phyloP scores from a whole-genome alignment of 495 filamentous ascomycete genomes.

The Podospora fimiseda region DNA sequence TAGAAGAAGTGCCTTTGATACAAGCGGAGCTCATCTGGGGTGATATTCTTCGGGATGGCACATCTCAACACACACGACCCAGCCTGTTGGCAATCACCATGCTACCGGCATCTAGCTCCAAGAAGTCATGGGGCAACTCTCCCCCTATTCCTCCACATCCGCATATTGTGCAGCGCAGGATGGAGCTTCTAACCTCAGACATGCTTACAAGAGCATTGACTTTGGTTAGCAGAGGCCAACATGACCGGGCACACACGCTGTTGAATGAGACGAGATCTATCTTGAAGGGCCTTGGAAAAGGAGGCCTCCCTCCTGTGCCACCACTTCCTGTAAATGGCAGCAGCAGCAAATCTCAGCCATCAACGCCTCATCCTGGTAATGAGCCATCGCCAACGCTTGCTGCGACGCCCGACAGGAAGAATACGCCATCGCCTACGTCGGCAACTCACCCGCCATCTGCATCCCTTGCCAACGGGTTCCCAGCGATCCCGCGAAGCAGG shows the following conservation, averaged over 20 bases:
- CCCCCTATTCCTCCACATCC: slow-evolving; percentile 95
- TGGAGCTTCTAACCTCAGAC: slow-evolving; percentile 96
- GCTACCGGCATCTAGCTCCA: slow-evolving; percentile 71
- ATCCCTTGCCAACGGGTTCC: slow-evolving; percentile 16
- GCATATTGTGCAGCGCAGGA: slow-evolving; percentile 89
- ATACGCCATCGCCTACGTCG: slow-evolving; percentile 44
- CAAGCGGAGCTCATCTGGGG: slow-evolving; percentile 93
- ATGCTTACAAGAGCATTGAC: slow-evolving; percentile 94
- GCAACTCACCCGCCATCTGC: slow-evolving; percentile 36
- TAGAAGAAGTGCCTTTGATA: slow-evolving; percentile 93
- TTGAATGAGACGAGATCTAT: slow-evolving; percentile 92
- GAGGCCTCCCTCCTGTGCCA: slow-evolving; percentile 81
- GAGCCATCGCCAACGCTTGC: slow-evolving; percentile 40
- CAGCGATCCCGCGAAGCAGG: slow-evolving; percentile 28
- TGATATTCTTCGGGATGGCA: slow-evolving; percentile 88
- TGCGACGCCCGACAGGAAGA: slow-evolving; percentile 43
- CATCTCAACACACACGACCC: slow-evolving; percentile 78
- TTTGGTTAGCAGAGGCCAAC: slow-evolving; percentile 82
- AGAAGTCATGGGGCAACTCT: slow-evolving; percentile 54
- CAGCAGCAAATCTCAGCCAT: slow-evolving; percentile 38
- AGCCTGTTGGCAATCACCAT: slow-evolving; percentile 97
- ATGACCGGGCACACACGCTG: slow-evolving; percentile 87
- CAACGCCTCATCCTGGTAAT: slow-evolving; percentile 39
- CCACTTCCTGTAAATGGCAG: slow-evolving; percentile 16
- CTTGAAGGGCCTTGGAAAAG: slow-evolving; percentile 91